These are phyloP conservation scores for Cytospora schulzeri DNA, from an alignment of 2,329 filamentous ascomycete genomes.

Conservation along the genomic window DNA sequence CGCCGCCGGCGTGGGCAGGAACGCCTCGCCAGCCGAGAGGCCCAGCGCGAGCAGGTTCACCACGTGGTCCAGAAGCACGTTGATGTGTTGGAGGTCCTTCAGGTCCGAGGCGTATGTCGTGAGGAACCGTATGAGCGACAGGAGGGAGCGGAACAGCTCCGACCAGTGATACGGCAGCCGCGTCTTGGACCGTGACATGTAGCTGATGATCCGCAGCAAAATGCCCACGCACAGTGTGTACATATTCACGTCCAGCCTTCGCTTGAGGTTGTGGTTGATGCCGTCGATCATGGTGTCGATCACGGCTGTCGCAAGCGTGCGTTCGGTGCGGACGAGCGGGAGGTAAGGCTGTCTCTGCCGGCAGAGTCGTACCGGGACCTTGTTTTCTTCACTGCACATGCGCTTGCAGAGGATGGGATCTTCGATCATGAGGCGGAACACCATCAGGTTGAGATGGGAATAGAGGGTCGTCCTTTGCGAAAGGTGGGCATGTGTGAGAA, in stretches of 20 bases:
- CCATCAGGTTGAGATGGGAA: constrained; percentile 81
- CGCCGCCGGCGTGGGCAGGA: constrained; percentile 81
- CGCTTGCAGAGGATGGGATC: constrained; percentile 80
- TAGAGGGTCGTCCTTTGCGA: constrained; percentile 79
- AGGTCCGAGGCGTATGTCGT: constrained; percentile 84
- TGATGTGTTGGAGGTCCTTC: constrained; percentile 67
- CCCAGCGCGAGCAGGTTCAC: constrained; percentile 83
- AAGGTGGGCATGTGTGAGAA: constrained; percentile 89
- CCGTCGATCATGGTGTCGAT: constrained; percentile 88
- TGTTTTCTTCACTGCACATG: constrained; percentile 78
- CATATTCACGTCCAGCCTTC: constrained; percentile 79
- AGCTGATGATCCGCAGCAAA: constrained; percentile 78
- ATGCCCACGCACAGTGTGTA: constrained; percentile 83
- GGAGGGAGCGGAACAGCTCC: constrained; percentile 86
- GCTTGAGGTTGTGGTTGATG: constrained; percentile 89
- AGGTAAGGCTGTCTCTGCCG: constrained; percentile 86
- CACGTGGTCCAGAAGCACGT: constrained; percentile 73
- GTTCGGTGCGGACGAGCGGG: constrained; percentile 71
- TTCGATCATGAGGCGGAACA: constrained; percentile 83
- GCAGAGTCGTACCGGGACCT: constrained; percentile 76
- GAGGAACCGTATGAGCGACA: constrained; percentile 87
- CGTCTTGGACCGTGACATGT: constrained; percentile 79
- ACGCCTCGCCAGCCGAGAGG: constrained; percentile 84
- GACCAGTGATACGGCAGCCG: constrained; percentile 91
- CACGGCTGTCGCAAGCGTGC: constrained; percentile 73